These are phyloP conservation scores for Bipolaris cookei DNA, from an alignment of 2,329 filamentous ascomycete species.

Conservation along the genomic window DNA sequence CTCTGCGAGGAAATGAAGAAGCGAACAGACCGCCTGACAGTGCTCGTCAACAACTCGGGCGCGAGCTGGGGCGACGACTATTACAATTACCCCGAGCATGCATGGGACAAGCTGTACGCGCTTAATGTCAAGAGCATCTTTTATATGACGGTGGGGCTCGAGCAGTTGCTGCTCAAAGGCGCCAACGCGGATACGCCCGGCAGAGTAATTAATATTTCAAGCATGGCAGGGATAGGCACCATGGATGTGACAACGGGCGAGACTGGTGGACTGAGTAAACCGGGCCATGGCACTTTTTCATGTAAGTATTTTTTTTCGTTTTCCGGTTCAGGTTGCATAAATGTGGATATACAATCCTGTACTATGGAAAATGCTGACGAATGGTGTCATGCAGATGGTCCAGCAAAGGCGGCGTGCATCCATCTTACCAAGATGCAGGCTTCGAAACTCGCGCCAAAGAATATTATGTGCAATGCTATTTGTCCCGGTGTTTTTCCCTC, in stretches of 20 bases:
- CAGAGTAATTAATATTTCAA: slow-evolving; percentile 62
- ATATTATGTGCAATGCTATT: slow-evolving; percentile 59
- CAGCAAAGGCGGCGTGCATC: slow-evolving; percentile 61
- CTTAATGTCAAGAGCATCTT: slow-evolving; percentile 63
- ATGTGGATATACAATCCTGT: neutral
- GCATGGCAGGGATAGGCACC: slow-evolving; percentile 54
- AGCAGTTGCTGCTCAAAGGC: slow-evolving; percentile 56
- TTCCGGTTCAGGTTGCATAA: neutral
- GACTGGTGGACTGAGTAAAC: slow-evolving; percentile 60
- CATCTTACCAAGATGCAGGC: slow-evolving; percentile 60
- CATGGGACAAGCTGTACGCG: slow-evolving; percentile 64
- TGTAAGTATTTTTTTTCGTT: slow-evolving; percentile 36
- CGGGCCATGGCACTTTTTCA: slow-evolving; percentile 59
- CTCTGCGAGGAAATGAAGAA: slow-evolving; percentile 58
- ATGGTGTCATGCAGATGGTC: slow-evolving; percentile 49
- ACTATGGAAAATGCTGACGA: neutral
- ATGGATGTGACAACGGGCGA: slow-evolving; percentile 54
- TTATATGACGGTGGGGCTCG: slow-evolving; percentile 55
- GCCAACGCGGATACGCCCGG: slow-evolving; percentile 53
- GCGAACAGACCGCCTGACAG: slow-evolving; percentile 52
- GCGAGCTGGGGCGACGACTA: slow-evolving; percentile 64
- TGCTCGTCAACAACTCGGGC: slow-evolving; percentile 61
- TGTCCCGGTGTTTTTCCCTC: slow-evolving; percentile 58
- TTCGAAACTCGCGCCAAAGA: slow-evolving; percentile 58
- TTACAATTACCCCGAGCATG: slow-evolving; percentile 63